Conservation (phyloP, 2,329 filamentous ascomycete species). For the Alternaria triticimaculans region DNA sequence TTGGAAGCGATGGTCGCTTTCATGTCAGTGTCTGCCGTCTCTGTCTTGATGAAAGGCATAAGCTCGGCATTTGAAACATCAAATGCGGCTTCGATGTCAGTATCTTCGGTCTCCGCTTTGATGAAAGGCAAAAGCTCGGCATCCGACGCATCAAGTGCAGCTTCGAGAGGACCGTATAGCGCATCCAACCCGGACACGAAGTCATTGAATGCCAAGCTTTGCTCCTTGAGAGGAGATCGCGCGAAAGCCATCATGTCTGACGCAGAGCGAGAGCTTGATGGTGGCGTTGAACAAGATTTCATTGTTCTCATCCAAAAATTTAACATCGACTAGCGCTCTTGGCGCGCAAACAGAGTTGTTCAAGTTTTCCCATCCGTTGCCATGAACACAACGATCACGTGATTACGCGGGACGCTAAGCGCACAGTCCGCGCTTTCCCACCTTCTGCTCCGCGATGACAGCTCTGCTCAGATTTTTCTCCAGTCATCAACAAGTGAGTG, state of each 20-base stretch:
- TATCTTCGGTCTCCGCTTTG: background rate
- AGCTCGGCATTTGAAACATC: background rate
- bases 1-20: background rate
- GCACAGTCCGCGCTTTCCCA: background rate
- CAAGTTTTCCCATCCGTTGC: background rate
- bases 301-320: background rate
- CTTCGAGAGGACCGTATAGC: background rate
- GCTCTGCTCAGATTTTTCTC: fast-evolving
- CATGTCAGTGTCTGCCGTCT: background rate
- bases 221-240: background rate
- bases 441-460: background rate
- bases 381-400: background rate
- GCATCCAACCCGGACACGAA: background rate
- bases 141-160: background rate
- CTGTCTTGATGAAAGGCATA: background rate
- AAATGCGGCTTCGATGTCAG: background rate
- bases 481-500: background rate
- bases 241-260: background rate
- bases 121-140: background rate
- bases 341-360: background rate
- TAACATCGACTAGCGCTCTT: background rate
- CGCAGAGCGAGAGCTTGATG: background rate
- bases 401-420: background rate
- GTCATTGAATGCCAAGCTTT: background rate
- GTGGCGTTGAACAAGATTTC: background rate